Base-by-base conservation (phyloP, 371 early-diverging fungal species). In the Rhizopus microsporus region DNA sequence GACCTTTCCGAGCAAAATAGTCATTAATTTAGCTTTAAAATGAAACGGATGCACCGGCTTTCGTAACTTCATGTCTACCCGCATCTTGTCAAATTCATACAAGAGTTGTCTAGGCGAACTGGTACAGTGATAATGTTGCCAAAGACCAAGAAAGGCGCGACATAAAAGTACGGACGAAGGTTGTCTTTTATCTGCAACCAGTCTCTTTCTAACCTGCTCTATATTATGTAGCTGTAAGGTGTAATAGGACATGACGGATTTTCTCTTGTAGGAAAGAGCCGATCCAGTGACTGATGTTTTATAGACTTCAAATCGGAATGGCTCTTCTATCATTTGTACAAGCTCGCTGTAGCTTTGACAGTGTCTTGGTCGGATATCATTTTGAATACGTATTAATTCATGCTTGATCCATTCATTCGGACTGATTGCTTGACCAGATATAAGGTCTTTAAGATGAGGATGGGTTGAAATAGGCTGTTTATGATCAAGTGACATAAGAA, bases 341-440 rank as follows among this genome's bases (percentile, higher is more conserved):
- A 75, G 46, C 32, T 57, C 55, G 13, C 68, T 65, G 53, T 72
- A 67, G 23, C 59, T 65, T 23, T 54, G 39, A 44, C 66, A 75
- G 44, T 75, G 76, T 35, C 76, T 53, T 58, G 72, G 73, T 8
- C 55, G 54, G 9, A 57, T 53, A 31, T 72, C 56, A 30, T 70
- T 48, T 32, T 59, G 55, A 10, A 75, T 50, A 8, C 76, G 64
- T 33, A 39, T 50, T 35, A 72, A 42, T 54, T 75, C 76, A 37
- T 68, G 58, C 5, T 57, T 52, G 9, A 75, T 63, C 76, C 76
- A 75, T 57, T 75, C 76, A 32, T 60, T 47, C 16, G 60, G 44
- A 5, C 61, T 51, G 3, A 60, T 57, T 23, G 51, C 53, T n/a
- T 52, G 57, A 15, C 57, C 57, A 10, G 51, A 35, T 40, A 65